phyloP scores from a whole-genome alignment of 2,329 filamentous ascomycete species.

The Sporothrix brunneoviolacea region DNA sequence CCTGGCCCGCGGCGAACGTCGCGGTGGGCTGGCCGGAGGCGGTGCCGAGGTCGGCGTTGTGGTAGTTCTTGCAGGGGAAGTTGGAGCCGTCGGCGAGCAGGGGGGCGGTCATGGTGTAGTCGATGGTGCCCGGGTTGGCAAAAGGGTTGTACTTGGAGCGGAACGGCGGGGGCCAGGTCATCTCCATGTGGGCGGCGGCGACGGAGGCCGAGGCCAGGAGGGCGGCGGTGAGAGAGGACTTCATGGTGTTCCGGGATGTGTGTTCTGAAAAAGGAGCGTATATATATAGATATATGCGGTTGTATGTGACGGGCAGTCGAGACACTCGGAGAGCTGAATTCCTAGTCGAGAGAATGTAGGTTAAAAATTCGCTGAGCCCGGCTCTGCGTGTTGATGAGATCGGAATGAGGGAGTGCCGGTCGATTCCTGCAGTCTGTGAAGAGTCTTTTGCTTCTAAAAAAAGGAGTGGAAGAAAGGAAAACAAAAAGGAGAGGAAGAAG shows the following conservation, averaged over 20 bases:
- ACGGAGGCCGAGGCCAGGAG: conserved; percentile 28
- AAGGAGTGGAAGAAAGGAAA: conserved; percentile 7
- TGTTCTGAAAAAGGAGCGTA: not conserved
- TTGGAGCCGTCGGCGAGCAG: conserved; percentile 53
- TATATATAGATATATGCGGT: too few species aligned
- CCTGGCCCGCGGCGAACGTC: conserved; percentile 54
- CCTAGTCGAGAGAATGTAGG: too few species aligned
- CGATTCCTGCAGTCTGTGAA: too few species aligned
- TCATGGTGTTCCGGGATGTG: not conserved
- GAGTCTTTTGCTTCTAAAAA: not conserved
- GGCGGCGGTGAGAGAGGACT: conserved; percentile 3
- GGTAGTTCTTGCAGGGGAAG: conserved; percentile 69
- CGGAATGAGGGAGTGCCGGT: too few species aligned
- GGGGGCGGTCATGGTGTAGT: conserved; percentile 68
- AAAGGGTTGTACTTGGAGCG: conserved; percentile 47
- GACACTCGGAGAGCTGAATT: too few species aligned
- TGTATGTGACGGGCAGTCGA: too few species aligned
- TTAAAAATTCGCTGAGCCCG: conserved; percentile 3
- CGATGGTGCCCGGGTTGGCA: conserved; percentile 37
- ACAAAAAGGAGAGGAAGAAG: not conserved
- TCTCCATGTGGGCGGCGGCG: conserved; percentile 50
- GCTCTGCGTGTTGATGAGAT: conserved; percentile 5
- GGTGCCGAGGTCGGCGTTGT: conserved; percentile 40
- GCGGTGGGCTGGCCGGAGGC: conserved; percentile 46
- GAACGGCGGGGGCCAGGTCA: conserved; percentile 46